Base-by-base conservation (phyloP, 192 early-diverging fungal species). In the Haplosporangium gracile region DNA sequence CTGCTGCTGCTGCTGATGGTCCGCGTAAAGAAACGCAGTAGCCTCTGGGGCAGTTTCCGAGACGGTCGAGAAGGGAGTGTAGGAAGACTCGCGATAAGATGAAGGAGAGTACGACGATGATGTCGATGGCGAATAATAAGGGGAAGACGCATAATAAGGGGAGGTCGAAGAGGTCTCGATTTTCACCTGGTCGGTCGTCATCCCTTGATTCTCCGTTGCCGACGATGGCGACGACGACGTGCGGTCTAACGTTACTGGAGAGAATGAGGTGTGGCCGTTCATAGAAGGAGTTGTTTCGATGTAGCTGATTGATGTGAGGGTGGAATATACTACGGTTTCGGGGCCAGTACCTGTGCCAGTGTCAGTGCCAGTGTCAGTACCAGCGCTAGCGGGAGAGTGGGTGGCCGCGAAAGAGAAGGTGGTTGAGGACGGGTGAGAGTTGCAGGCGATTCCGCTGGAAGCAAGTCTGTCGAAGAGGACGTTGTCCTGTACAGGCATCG, bases 21-120 rank as follows among this genome's bases (percentile, higher is more conserved):
- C 60, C 26, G 60, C 26, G 10, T 65, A 29, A 65, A 65, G 29
- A 65, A 65, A 32, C 60, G 32, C 32, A 29, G 29, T 65, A 29
- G 29, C 60, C 11, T 65, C 60, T 32, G 60, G 60, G 3, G 29
- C 60, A 26, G 60, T 13, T 65, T 65, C 60, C 26, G 29, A 34
- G 60, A 65, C 60, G 29, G 60, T 65, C 60, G 60, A 65, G 29
- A 65, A 65, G 29, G 60, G 60, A 13, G 60, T 65, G 26, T 32
- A 65, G 3, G 60, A 65, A 4, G 57, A 60, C 57, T 60, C 57
- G 6, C 57, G 57, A n/a, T 29, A n/a, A n/a, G 57, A 60, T 7
- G 57, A 60, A 60, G 57, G 57, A 60, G 57, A 60, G 57, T 60
- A 60, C 57, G 57, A 60, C n/a, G 57, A 60, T 26, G 57, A 26